A percentile compares a stretch with the other conserved stretches of the same genome.
These are phyloP conservation scores for Evernia prunastri DNA, from an alignment of 495 filamentous ascomycete species.

Conservation along the genomic window DNA sequence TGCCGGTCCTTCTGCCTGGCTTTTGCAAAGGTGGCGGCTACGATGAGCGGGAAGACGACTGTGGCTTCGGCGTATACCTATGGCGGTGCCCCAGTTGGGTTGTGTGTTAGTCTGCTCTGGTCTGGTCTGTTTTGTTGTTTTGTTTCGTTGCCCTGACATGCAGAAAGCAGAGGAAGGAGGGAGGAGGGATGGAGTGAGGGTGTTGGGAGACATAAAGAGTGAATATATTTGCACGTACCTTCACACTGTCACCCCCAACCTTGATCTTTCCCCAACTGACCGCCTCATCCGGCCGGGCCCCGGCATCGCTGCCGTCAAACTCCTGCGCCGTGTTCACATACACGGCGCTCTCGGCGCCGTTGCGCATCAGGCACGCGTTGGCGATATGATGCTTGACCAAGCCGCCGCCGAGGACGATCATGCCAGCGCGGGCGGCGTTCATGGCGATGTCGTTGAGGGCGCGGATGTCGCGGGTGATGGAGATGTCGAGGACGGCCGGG, in stretches of 20 bases:
- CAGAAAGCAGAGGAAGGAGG: too few species aligned
- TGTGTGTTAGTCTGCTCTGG: too few species aligned
- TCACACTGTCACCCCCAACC: slow-evolving; percentile 73
- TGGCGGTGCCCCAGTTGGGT: too few species aligned
- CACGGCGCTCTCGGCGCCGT: slow-evolving; percentile 91
- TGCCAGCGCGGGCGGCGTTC: slow-evolving; percentile 73
- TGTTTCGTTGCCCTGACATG: too few species aligned
- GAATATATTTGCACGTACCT: slow-evolving; percentile 44
- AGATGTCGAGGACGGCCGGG: slow-evolving; percentile 68
- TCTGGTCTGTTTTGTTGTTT: too few species aligned
- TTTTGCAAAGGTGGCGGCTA: slow-evolving; percentile 86
- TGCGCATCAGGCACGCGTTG: slow-evolving; percentile 93
- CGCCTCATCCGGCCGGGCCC: slow-evolving; percentile 90
- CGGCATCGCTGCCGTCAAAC: slow-evolving; percentile 95
- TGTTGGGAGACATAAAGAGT: too few species aligned
- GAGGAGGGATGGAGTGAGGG: too few species aligned
- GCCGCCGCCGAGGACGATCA: slow-evolving; percentile 91
- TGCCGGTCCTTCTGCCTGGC: background rate
- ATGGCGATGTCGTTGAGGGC: slow-evolving; percentile 90
- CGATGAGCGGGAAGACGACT: slow-evolving; percentile 85
- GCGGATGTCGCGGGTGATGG: slow-evolving; percentile 86
- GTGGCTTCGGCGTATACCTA: slow-evolving; percentile 90
- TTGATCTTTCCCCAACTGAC: slow-evolving; percentile 99
- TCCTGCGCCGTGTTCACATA: slow-evolving; percentile 96
- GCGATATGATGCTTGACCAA: slow-evolving; percentile 96